phyloP scores from a whole-genome alignment of 495 filamentous ascomycete genomes.

The Cladorrhinum samala region DNA sequence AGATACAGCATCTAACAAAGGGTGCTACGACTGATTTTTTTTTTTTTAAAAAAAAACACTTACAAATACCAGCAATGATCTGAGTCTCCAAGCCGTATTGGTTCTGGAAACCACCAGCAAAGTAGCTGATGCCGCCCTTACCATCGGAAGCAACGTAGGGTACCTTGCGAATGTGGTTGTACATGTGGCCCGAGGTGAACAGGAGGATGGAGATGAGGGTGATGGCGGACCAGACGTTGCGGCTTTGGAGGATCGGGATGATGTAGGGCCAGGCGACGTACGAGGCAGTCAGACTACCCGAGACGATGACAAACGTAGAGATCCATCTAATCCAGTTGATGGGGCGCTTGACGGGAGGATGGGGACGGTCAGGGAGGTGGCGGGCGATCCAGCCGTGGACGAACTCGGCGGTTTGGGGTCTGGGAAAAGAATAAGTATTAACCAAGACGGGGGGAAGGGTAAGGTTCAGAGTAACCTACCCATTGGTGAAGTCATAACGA shows the following conservation, averaged over 20 bases:
- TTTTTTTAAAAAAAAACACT: constrained; percentile 38
- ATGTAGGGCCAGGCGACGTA: constrained; percentile 77
- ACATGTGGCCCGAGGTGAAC: constrained; percentile 98
- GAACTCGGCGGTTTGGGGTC: constrained; percentile 67
- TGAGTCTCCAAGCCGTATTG: constrained; percentile 96
- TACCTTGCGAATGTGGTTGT: constrained; percentile 94
- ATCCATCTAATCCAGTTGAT: constrained; percentile 79
- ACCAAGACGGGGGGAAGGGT: not conserved
- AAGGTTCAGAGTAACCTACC: constrained; percentile 45
- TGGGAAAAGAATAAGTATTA: constrained; percentile 25
- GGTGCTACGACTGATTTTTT: constrained; percentile 59
- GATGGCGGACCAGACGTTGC: constrained; percentile 88
- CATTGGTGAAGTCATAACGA: constrained; percentile 77
- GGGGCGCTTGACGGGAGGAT: constrained; percentile 71
- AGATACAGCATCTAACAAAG: too few species aligned
- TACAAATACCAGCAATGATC: constrained; percentile 93
- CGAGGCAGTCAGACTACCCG: constrained; percentile 61
- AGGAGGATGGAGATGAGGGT: constrained; percentile 85
- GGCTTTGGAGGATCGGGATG: constrained; percentile 79
- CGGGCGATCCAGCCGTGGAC: constrained; percentile 73
- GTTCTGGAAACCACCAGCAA: constrained; percentile 89
- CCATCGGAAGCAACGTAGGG: constrained; percentile 92
- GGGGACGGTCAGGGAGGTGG: constrained; percentile 67
- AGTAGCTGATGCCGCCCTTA: constrained; percentile 80
- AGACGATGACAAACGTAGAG: constrained; percentile 55